A percentile compares a stretch with the other conserved stretches of the same genome.
These are phyloP conservation scores for Lodderomyces pseudojiufengensis DNA, from an alignment of 1,139 yeast species.

Conservation along the genomic window DNA sequence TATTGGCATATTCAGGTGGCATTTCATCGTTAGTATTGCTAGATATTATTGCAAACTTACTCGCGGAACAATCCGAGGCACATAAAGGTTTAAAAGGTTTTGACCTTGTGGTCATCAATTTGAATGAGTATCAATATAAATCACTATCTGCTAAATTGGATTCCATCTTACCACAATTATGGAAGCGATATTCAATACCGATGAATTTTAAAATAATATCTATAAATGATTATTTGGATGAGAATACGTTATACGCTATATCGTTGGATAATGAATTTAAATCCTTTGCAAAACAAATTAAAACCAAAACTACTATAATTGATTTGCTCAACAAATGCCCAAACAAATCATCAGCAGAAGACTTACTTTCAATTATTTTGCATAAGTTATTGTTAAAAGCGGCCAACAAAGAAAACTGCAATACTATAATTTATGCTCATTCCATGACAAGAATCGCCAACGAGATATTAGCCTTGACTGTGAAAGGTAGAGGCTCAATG, in stretches of 20 bases:
- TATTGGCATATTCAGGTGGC: conserved; percentile 66
- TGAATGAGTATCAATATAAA: conserved; percentile 37
- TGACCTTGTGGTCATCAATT: conserved; percentile 50
- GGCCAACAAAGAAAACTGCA: conserved; percentile 45
- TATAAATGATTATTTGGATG: conserved; percentile 33
- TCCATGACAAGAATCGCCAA: conserved; percentile 84
- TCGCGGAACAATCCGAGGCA: conserved; percentile 55
- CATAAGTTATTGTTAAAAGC: conserved; percentile 46
- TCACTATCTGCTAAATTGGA: conserved; percentile 16
- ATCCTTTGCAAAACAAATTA: conserved; percentile 16
- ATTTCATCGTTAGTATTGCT: conserved; percentile 61
- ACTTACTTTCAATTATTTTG: conserved; percentile 49
- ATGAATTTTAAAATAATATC: conserved; percentile 37
- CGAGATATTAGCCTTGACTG: conserved; percentile 70
- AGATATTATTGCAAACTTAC: conserved; percentile 60
- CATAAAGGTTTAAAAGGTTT: conserved; percentile 73
- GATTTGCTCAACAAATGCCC: conserved; percentile 33
- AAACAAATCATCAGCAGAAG: conserved; percentile 61
- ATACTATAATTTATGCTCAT: conserved; percentile 66
- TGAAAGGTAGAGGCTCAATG: conserved; percentile 84
- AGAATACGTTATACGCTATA: conserved; percentile 24
- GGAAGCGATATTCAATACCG: conserved; percentile 20
- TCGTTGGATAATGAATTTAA: conserved; percentile 26
- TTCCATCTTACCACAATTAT: conserved; percentile 19
- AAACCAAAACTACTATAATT: conserved; percentile 15